phyloP scores from a whole-genome alignment of 768 basidiomycete genomes.

The Cystobasidium tubakii region DNA sequence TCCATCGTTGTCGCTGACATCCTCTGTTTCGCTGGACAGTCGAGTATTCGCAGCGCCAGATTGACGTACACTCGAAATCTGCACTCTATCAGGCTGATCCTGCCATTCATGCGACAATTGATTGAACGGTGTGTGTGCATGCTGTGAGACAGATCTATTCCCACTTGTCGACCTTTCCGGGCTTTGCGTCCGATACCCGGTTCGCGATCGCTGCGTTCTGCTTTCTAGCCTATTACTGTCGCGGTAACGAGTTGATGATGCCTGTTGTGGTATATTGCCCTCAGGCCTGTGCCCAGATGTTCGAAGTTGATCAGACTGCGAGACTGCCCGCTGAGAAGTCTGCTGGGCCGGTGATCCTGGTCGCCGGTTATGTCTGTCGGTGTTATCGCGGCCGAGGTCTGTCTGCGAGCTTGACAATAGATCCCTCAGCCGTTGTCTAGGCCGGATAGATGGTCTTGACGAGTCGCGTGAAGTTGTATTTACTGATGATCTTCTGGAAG shows the following conservation, averaged over 20 bases:
- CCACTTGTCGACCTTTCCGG: background rate
- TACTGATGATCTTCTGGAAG: background rate
- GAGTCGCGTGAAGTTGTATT: background rate
- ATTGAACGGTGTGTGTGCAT: background rate
- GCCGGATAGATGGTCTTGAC: background rate
- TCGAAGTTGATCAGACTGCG: background rate
- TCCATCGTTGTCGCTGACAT: background rate
- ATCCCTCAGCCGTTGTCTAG: slow-evolving; percentile 19
- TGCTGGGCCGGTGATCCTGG: background rate
- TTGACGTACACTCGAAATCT: background rate
- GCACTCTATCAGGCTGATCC: background rate
- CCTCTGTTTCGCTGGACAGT: background rate
- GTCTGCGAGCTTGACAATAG: background rate
- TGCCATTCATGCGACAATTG: background rate
- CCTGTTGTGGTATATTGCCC: background rate
- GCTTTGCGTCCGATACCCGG: no score
- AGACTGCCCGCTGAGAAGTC: background rate
- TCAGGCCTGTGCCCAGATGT: background rate
- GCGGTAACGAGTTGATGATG: background rate
- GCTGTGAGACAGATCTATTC: background rate
- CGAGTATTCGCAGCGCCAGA: background rate
- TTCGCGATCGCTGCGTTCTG: no score
- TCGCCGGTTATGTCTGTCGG: background rate
- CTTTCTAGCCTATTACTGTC: no score
- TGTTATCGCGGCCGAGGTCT: background rate